Percentiles rank a stretch among this genome's conserved stretches.
These are phyloP conservation scores for Parastagonospora nodorum DNA, from an alignment of 2,329 filamentous ascomycete species.

Conservation along the genomic window DNA sequence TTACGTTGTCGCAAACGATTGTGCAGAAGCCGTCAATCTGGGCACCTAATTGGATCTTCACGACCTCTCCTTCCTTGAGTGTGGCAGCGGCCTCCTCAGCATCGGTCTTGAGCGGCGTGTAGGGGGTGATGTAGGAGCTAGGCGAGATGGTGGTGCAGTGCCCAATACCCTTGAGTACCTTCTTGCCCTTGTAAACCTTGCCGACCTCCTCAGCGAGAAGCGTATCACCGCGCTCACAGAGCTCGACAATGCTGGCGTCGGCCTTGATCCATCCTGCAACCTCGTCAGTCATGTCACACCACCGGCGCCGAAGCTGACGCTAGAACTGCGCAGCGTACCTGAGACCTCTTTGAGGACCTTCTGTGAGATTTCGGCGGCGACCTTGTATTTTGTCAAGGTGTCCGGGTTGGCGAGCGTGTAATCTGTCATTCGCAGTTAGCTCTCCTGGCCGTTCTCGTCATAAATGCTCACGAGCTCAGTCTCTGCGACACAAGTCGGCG, in stretches of 20 bases:
- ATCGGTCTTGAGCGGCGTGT: conserved; percentile 89
- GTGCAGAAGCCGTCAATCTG: conserved; percentile 97
- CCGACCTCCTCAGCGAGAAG: conserved; percentile 88
- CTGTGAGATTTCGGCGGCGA: conserved; percentile 90
- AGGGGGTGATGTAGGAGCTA: conserved; percentile 91
- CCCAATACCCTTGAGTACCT: conserved; percentile 89
- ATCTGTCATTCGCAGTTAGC: conserved; percentile 59
- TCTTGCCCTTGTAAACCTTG: conserved; percentile 99
- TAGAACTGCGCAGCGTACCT: conserved; percentile 48
- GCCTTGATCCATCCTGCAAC: conserved; percentile 69
- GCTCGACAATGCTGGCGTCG: conserved; percentile 87
- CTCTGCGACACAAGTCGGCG: neutral
- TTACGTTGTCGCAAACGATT: conserved; percentile 91
- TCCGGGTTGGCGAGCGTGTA: conserved; percentile 90
- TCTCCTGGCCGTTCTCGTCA: conserved; percentile 21
- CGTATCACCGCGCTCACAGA: conserved; percentile 96
- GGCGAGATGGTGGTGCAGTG: conserved; percentile 96
- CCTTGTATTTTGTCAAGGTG: conserved; percentile 99
- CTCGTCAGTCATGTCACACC: conserved; percentile 30
- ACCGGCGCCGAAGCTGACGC: neutral
- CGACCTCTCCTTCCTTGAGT: conserved; percentile 81
- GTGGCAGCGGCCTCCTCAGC: conserved; percentile 78
- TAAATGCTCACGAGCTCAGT: conserved; percentile 8
- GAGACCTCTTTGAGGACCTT: conserved; percentile 88
- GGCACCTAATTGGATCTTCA: conserved; percentile 99